Evolutionary conservation across 192 early-diverging fungal species (phyloP), one percentile per base, ranked within the genome.

Genomic region (Paraglomus occultum): DNA sequence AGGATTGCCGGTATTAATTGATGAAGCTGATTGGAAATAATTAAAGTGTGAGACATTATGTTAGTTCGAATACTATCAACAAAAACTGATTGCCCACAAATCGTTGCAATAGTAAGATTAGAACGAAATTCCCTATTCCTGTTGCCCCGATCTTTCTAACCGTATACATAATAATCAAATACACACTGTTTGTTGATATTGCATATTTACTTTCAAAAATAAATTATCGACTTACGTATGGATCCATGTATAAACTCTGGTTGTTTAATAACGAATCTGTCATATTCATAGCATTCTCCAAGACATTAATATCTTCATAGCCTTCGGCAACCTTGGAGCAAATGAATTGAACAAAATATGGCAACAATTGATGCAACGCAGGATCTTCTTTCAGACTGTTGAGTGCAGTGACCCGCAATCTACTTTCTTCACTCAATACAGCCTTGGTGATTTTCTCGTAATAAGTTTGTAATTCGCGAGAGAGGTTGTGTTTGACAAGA

Each of bases 291-390:
- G 96, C 90, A 2, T 89, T 82, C 18, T 83, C 80, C 6, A 95
- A 74, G 0, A 90, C 74, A 5, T 80, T 80, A 48, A 95, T 77
- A 69, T 89, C 89, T 73, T 88, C 84, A 40, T 93, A 77, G 72
- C 93, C 89, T 80, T 90, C 86, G 50, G 88, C 91, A 48, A 93
- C 88, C 71, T 94, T 91, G 63, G 94, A 91, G 5, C 89, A 89
- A 54, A 96, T 87, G 66, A 96, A 93, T 76, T 94, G 88, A 11
- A 96, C 87, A 85, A 98, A 95, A 77, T 98, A 98, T 0, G 98
- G 95, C 7, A 98, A 74, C 17, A 99, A 82, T 70, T 94, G 92
- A 75, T 97, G 92, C 53, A 99, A 86, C 12, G 95, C 98, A 2
- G 98, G 91, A 74, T 99, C 98, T 8, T 85, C 83, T 8, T 86